Conservation (phyloP, 163 green algal genomes). For the Prototheca cutis region DNA sequence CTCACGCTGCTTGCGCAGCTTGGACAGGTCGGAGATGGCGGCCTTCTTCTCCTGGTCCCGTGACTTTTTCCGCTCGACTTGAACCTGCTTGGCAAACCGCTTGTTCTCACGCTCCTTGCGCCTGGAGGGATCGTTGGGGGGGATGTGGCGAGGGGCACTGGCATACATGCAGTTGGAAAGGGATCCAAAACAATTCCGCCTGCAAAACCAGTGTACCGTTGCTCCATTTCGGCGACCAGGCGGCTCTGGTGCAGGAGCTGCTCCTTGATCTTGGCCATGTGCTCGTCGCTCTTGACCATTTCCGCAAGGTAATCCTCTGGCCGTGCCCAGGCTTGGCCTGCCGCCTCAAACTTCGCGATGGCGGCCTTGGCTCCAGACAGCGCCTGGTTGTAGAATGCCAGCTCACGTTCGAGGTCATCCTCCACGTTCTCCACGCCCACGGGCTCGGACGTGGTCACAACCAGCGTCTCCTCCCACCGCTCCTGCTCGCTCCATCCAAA, state of each 20-base stretch:
- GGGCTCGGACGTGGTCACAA: slow-evolving; percentile 27
- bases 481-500: slow-evolving; percentile 57
- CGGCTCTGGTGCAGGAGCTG: slow-evolving; percentile 88
- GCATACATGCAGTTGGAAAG: no score
- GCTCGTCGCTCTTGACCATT: slow-evolving; percentile 91
- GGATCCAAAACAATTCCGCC: no score
- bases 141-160: no score
- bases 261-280: slow-evolving; percentile 93
- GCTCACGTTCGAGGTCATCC: slow-evolving; percentile 85
- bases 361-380: slow-evolving; percentile 56
- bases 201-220: no score
- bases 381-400: slow-evolving; percentile 94
- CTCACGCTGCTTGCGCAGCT: slow-evolving; percentile 72
- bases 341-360: slow-evolving; percentile 61
- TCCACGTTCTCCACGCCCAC: slow-evolving; percentile 54
- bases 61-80: slow-evolving; percentile 84
- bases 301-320: slow-evolving; percentile 95
- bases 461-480: slow-evolving; percentile 57
- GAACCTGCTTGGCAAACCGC: slow-evolving; percentile 85
- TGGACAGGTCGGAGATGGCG: slow-evolving; percentile 43
- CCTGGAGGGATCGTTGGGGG: no score
- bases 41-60: slow-evolving; percentile 54
- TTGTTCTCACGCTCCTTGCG: slow-evolving; percentile 91
- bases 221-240: slow-evolving; percentile 63
- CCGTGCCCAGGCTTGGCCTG: slow-evolving; percentile 60